Evolutionary conservation across 2,329 filamentous ascomycete genomes (phyloP), one percentile per base, ranked within the genome.

Genomic region (Neonectria hederae): DNA sequence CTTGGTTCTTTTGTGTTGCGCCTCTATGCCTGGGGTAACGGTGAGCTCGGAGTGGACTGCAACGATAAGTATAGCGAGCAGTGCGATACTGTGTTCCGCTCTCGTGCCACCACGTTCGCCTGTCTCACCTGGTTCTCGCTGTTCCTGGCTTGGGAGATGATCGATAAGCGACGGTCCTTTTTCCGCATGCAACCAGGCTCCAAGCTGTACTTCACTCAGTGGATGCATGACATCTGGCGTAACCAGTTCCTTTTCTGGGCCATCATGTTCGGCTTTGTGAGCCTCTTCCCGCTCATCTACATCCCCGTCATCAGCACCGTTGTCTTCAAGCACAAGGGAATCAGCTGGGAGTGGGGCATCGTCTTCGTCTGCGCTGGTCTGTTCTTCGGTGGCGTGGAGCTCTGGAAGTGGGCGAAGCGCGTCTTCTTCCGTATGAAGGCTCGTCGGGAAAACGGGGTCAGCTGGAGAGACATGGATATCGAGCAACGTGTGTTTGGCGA

Each of bases 101-200:
- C 90, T 0, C 88, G 91, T 14, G 89, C 90, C 0, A 92, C 91
- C 0, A 90, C 88, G 5, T 93, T 93, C 73, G 90, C 89, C 32
- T 91, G 87, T 69, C 83, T 93, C 56, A 93, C 90, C 0, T 93
- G 91, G 90, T 90, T 90, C 70, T 89, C 90, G 0, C 84, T 93
- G 19, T 92, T 93, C 81, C 83, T 92, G 5, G 91, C 92, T 0
- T 94, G 91, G 91, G 90, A 94, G 76, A 90, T 92, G 85, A 84
- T 92, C 64, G 85, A 92, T 72, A 86, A 90, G 79, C 88, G 91
- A 22, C 87, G 89, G 46, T 90, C 87, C 8, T 92, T 94, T 82
- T 93, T 94, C 85, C 84, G 86, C 71, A 91, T 93, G 87, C 86
- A 91, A 72, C 88, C 90, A 0, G 81, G 82, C 17, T 86, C 84